These are phyloP conservation scores for Globisporangium abappressorium DNA, from an alignment of 352 stramenopile genomes.

Conservation along the genomic window DNA sequence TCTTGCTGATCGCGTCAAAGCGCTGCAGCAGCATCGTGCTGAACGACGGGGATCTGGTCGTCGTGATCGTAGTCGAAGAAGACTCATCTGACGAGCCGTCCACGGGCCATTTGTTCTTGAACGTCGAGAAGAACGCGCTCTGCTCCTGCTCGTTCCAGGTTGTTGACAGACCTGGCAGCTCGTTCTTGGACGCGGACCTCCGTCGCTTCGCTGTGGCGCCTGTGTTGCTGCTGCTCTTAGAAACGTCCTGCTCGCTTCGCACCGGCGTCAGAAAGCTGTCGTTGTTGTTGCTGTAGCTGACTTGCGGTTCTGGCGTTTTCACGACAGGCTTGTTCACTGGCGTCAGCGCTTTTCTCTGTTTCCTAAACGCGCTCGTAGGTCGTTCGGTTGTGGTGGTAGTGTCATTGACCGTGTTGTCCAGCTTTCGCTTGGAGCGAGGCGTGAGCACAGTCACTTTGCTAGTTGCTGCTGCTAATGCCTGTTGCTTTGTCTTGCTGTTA, in stretches of 20 bases:
- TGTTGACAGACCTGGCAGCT: slow-evolving; percentile 17
- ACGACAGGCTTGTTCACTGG: slow-evolving; percentile 18
- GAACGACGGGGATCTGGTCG: slow-evolving; percentile 21
- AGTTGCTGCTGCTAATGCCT: background rate
- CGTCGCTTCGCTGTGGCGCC: slow-evolving; percentile 7
- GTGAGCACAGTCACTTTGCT: background rate
- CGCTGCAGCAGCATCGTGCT: slow-evolving; percentile 47
- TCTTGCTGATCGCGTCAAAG: slow-evolving; percentile 60
- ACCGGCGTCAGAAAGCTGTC: slow-evolving; percentile 14
- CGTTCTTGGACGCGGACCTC: slow-evolving; percentile 24
- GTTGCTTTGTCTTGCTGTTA: slow-evolving; percentile 11
- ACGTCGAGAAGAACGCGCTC: slow-evolving; percentile 64
- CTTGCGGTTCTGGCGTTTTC: slow-evolving; percentile 11
- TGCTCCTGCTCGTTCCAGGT: slow-evolving; percentile 56
- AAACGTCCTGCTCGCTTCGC: slow-evolving; percentile 12
- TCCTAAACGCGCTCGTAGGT: background rate
- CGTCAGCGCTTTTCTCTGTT: slow-evolving; percentile 10
- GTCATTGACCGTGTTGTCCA: background rate
- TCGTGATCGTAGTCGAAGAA: background rate
- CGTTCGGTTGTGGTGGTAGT: background rate
- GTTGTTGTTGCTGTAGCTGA: slow-evolving; percentile 7
- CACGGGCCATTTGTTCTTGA: slow-evolving; percentile 63
- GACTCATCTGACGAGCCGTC: slow-evolving; percentile 11
- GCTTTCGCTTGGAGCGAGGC: slow-evolving; percentile 6
- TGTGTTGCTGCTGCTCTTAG: slow-evolving; percentile 7